A percentile compares a stretch with the other conserved stretches of the same genome.
These are phyloP conservation scores for Mallotus nudiflorus DNA, from an alignment of 345 rosid genomes.

Conservation along the genomic window DNA sequence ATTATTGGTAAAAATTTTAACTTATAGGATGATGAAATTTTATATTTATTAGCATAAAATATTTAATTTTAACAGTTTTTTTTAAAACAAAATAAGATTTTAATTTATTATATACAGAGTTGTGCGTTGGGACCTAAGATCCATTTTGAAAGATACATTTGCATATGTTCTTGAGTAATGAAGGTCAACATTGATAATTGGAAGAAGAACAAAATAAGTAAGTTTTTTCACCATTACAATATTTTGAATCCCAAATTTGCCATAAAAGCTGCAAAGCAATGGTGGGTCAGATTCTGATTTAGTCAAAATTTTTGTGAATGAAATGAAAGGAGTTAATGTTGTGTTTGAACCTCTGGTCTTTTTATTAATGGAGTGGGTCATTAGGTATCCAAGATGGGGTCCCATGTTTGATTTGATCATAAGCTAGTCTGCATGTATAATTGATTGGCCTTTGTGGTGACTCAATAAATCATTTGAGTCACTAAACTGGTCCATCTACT, in stretches of 20 bases:
- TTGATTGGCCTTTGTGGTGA: neutral
- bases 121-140: too few relatives aligned
- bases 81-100: too few relatives aligned
- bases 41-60: too few relatives aligned
- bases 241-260: neutral
- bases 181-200: neutral
- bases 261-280: neutral
- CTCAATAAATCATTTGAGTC: neutral
- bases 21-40: too few relatives aligned
- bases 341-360: slow-evolving; percentile 12
- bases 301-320: slow-evolving; percentile 24
- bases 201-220: too few relatives aligned
- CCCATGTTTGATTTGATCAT: slow-evolving; percentile 34
- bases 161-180: too few relatives aligned
- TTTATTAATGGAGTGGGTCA: slow-evolving; percentile 30
- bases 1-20: too few relatives aligned
- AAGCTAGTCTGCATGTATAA: neutral
- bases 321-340: slow-evolving; percentile 21
- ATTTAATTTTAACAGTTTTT: too few relatives aligned
- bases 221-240: neutral
- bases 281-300: slow-evolving; percentile 30
- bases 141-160: too few relatives aligned
- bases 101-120: too few relatives aligned
- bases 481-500: neutral
- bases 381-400: slow-evolving; percentile 24